Base-by-base conservation (phyloP, 768 basidiomycete species). In the Naematelia aurantialba region DNA sequence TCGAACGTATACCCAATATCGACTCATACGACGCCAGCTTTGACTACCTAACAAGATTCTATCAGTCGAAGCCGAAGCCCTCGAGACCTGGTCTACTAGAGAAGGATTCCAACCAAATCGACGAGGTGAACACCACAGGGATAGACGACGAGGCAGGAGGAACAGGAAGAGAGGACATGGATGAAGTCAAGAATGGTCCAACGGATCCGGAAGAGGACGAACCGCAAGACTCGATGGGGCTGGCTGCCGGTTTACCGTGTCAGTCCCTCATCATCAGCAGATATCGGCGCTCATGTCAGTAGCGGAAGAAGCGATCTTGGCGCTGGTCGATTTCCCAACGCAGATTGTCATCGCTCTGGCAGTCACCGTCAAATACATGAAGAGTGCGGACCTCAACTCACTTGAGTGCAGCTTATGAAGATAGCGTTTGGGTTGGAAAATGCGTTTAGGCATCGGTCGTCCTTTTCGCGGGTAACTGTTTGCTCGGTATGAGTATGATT, bases 21-120 rank as follows among this genome's bases (percentile, higher is more conserved):
- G 81, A 87, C 80, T 68, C 81, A 11, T 89, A 87, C 65, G 82
- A 83, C 0, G 82, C 84, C 1, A 89, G 91, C 2, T 90, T 91
- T 67, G 81, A 83, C 3, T 61, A 63, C 30, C 52, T 75, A 2
- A 62, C 63, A 1, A 29, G 56, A 4, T 73, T 69, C 55, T 71
- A 70, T 55, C 34, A 50, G 56, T 31, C 39, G 21, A 47, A 26
- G 11, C 19, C n/a, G 8, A 26, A 47, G 27, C 17, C 19, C 22
- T 31, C 8, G 21, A 24, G n/a, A 14, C 17, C 13, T 5, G 19
- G 25, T 34, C 17, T 39, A 13, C 4, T 13, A 22, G 5, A 45
- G 27, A 29, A 26, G 19, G 44, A 42, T 26, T 21, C 25, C 8
- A 26, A 47, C 14, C 11, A 17, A 30, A 44, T 34, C 8, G 55